Evolutionary conservation across 2,329 filamentous ascomycete species (phyloP), one percentile per base, ranked within the genome.

Genomic region (Dactylellina haptotyla): DNA sequence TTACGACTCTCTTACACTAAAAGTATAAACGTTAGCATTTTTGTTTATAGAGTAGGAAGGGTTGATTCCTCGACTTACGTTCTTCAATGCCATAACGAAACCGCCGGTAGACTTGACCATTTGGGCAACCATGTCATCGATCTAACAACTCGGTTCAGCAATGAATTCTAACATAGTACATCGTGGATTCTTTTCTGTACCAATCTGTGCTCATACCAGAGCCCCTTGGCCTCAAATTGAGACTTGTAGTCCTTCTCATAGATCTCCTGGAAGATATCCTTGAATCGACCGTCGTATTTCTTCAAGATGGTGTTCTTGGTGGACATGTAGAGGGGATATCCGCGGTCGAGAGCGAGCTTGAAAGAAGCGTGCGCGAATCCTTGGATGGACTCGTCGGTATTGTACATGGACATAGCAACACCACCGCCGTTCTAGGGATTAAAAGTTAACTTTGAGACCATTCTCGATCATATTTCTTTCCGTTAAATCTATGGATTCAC

Each of bases 251-350:
- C 84, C 71, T 86, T 87, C 76, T 98, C 92, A 84, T 94, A 99
- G 79, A 98, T 88, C 80, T 96, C 91, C 87, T 99, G 91, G 88
- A 99, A 99, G 82, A 98, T 96, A 80, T 99, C 95, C 89, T 98
- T 98, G 88, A 99, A 99, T 79, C 91, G 88, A 59, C 95, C 95
- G 81, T 99, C 95, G 84, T 99, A 99, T 83, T 93, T 94, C 87
- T 99, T 99, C 78, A 99, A 85, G 79, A 99, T 99, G 78, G 95
- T 99, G 87, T 98, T 98, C 90, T 99, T 99, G 83, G 95, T 99
- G 87, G 92, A 97, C 94, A 98, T 96, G 86, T 98, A 99, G 79
- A 99, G 86, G n/a, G 95, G 95, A 77, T 96, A 85, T 76, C 85
- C 85, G 87, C 97, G 95, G 82, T 88, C 85, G 48, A 98, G 84